A percentile compares a stretch with the other conserved stretches of the same genome.
phyloP scores from a whole-genome alignment of 345 rosid species.

The Mercurialis annua region DNA sequence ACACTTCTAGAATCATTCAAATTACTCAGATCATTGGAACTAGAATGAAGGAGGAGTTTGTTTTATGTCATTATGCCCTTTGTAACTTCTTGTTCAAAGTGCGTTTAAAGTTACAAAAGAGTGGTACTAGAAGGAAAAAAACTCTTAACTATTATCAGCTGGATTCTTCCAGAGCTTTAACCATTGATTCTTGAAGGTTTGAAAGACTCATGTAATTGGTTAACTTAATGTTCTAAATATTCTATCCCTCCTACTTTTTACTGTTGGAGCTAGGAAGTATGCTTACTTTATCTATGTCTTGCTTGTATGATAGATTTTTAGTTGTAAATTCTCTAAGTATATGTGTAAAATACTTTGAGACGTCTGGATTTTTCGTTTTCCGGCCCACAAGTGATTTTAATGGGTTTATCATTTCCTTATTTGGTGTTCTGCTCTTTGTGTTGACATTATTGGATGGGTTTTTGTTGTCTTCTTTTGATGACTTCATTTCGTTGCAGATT shows the following conservation, averaged over 20 bases:
- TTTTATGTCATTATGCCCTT: not conserved
- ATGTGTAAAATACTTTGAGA: not conserved
- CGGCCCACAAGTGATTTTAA: not conserved
- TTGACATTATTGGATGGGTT: not conserved
- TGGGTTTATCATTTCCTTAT: slow-evolving; percentile 2
- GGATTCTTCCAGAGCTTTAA: not conserved
- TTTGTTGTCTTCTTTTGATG: slow-evolving; percentile 17
- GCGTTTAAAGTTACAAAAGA: not conserved
- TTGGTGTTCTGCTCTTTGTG: not conserved
- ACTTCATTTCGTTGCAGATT: slow-evolving; percentile 51
- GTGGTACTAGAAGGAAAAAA: not conserved
- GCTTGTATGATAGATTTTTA: not conserved
- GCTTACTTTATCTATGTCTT: slow-evolving; percentile 1
- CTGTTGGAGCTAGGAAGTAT: not conserved
- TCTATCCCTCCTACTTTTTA: not conserved
- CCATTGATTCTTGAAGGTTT: slow-evolving; percentile 1
- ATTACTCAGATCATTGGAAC: not conserved
- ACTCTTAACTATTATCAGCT: not conserved
- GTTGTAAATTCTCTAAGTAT: not conserved
- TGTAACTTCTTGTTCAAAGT: not conserved
- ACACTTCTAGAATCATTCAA: not conserved
- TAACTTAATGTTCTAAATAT: not conserved
- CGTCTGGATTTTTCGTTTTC: not conserved
- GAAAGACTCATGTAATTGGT: not conserved
- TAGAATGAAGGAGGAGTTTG: not conserved